These are phyloP conservation scores for Geotrichum aggregatum DNA, from an alignment of 1,139 yeast genomes.

Conservation along the genomic window DNA sequence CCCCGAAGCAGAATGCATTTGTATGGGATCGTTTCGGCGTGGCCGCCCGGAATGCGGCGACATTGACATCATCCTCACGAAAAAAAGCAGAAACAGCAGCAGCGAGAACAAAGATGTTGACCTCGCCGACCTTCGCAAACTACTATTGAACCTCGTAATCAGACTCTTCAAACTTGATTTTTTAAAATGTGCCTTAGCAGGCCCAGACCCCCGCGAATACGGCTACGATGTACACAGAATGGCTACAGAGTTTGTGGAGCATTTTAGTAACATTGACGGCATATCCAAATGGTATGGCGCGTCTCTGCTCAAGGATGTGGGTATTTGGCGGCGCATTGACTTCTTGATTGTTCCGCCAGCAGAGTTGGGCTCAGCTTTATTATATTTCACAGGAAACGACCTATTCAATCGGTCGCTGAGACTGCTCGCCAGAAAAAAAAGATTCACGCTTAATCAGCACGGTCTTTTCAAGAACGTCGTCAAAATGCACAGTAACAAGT, in stretches of 20 bases:
- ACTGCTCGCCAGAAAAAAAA: slow-evolving; percentile 44
- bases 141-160: slow-evolving; percentile 37
- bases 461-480: slow-evolving; percentile 43
- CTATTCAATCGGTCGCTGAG: slow-evolving; percentile 53
- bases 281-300: slow-evolving; percentile 18
- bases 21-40: slow-evolving; percentile 58
- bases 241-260: not conserved
- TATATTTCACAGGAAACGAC: slow-evolving; percentile 59
- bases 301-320: slow-evolving; percentile 24
- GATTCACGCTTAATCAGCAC: slow-evolving; percentile 46
- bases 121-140: slow-evolving; percentile 32
- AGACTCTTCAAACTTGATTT: slow-evolving; percentile 35
- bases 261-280: slow-evolving; percentile 14
- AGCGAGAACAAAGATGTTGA: slow-evolving; percentile 30
- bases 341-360: slow-evolving; percentile 50
- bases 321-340: slow-evolving; percentile 54
- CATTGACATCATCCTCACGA: slow-evolving; percentile 53
- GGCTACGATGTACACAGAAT: slow-evolving; percentile 1
- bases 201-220: slow-evolving; percentile 18
- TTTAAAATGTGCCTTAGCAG: slow-evolving; percentile 37
- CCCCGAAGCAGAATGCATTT: slow-evolving; percentile 38
- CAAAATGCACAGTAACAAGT: slow-evolving; percentile 11
- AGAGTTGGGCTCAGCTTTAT: slow-evolving; percentile 50
- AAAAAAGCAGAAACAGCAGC: no score
- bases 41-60: slow-evolving; percentile 53